phyloP scores from a whole-genome alignment of 2,329 filamentous ascomycete species.

The Colletotrichum graminicola region DNA sequence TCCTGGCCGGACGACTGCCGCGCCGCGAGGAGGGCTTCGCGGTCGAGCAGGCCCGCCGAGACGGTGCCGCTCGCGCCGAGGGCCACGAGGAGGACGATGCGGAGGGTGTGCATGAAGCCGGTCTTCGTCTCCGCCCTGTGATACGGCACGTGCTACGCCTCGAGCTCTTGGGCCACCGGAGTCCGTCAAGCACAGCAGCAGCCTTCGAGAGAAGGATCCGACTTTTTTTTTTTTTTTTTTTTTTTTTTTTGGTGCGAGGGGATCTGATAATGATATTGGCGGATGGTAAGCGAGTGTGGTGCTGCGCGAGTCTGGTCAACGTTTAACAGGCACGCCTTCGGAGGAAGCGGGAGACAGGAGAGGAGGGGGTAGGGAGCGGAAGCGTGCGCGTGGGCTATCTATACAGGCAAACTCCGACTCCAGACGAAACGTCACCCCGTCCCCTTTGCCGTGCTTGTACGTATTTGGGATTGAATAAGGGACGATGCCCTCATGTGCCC shows the following conservation, averaged over 20 bases:
- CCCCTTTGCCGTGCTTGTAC: neutral
- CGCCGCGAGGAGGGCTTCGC: neutral
- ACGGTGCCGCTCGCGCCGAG: slow-evolving; percentile 5
- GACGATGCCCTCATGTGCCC: neutral
- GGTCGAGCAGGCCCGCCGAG: slow-evolving; percentile 18
- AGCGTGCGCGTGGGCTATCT: neutral
- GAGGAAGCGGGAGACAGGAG: neutral
- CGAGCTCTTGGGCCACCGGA: neutral
- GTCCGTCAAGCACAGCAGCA: neutral
- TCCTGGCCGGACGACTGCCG: slow-evolving; percentile 29
- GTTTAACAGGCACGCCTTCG: neutral
- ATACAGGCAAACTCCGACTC: slow-evolving; percentile 5
- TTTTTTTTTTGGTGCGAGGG: neutral
- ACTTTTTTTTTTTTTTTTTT: neutral
- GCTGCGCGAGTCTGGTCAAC: neutral
- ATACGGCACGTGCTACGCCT: neutral
- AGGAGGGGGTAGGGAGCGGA: neutral
- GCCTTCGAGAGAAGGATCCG: neutral
- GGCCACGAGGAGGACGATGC: slow-evolving; percentile 3
- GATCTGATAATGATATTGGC: neutral
- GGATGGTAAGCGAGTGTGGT: slow-evolving; percentile 2
- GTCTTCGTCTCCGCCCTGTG: neutral
- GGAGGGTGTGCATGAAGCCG: slow-evolving; percentile 8
- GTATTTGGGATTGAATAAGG: neutral
- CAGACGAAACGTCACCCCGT: slow-evolving; percentile 39